These are phyloP conservation scores for Aspergillus sp. DNA, from an alignment of 2,329 filamentous ascomycete species.

Conservation along the genomic window DNA sequence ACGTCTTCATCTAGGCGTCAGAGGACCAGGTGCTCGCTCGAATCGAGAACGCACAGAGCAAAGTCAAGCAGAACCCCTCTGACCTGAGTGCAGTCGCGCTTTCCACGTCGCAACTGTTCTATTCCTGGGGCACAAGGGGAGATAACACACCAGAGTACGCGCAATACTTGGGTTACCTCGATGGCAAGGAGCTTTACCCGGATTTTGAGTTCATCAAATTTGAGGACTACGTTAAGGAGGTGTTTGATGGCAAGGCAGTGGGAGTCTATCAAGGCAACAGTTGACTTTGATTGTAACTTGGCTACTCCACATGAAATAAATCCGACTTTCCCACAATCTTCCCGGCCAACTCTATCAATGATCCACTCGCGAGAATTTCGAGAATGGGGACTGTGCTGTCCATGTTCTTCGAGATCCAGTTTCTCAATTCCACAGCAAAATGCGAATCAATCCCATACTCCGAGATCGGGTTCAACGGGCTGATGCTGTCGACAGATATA, in stretches of 20 bases:
- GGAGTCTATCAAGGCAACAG: not conserved
- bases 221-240: not conserved
- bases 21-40: not conserved
- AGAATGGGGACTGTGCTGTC: slow-evolving; percentile 27
- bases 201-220: slow-evolving; percentile 28
- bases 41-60: not conserved
- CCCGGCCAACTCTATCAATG: slow-evolving; percentile 22
- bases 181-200: slow-evolving; percentile 50
- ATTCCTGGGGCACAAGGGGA: slow-evolving; percentile 42
- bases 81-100: not conserved
- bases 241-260: not conserved
- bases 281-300: no score
- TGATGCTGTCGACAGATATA: slow-evolving; percentile 20
- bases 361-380: slow-evolving; percentile 27
- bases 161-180: slow-evolving; percentile 50
- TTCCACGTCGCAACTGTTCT: not conserved
- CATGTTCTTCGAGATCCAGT: slow-evolving; percentile 40
- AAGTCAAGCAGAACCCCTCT: not conserved
- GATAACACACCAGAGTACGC: slow-evolving; percentile 52
- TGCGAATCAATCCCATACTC: slow-evolving; percentile 45
- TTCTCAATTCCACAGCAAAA: slow-evolving; percentile 46
- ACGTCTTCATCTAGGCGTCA: no score
- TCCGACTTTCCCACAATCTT: slow-evolving; percentile 17
- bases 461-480: slow-evolving; percentile 24
- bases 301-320: slow-evolving; percentile 2